phyloP scores from a whole-genome alignment of 2,329 filamentous ascomycete species.

The Claviceps sp. region DNA sequence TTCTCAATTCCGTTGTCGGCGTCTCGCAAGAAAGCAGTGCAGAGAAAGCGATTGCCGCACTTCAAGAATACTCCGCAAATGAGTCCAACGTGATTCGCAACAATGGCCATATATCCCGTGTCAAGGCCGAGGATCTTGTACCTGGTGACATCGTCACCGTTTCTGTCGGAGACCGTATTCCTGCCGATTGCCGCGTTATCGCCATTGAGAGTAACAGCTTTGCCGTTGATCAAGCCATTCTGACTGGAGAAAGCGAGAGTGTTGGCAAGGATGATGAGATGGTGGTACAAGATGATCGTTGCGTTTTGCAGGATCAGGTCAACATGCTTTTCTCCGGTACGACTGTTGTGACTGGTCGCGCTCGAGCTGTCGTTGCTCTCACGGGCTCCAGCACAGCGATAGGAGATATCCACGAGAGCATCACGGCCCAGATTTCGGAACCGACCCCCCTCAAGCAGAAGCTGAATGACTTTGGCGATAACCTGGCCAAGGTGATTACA shows the following conservation, averaged over 20 bases:
- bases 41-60: constrained; percentile 92
- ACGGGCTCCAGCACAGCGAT: constrained; percentile 89
- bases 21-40: constrained; percentile 98
- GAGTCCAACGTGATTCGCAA: constrained; percentile 87
- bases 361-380: constrained; percentile 77
- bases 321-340: constrained; percentile 99
- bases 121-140: constrained; percentile 95
- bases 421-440: constrained; percentile 93
- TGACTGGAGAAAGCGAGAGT: constrained; percentile 96
- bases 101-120: constrained; percentile 57
- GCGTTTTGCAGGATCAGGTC: constrained; percentile 92
- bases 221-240: constrained; percentile 86
- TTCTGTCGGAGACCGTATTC: constrained; percentile 81
- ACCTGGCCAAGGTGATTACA: constrained; percentile 93
- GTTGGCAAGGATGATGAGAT: constrained; percentile 67
- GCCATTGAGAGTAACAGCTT: constrained; percentile 96
- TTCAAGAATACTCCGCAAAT: constrained; percentile 98
- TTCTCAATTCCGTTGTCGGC: constrained; percentile 92
- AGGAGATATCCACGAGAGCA: constrained; percentile 97
- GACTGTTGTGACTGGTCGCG: constrained; percentile 88
- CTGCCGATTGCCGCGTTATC: constrained; percentile 83
- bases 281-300: constrained; percentile 60
- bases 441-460: constrained; percentile 97
- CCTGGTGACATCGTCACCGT: constrained; percentile 86
- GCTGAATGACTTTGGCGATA: constrained; percentile 94